Conservation (phyloP, 768 basidiomycete genomes). For the Boletus reticulatus region DNA sequence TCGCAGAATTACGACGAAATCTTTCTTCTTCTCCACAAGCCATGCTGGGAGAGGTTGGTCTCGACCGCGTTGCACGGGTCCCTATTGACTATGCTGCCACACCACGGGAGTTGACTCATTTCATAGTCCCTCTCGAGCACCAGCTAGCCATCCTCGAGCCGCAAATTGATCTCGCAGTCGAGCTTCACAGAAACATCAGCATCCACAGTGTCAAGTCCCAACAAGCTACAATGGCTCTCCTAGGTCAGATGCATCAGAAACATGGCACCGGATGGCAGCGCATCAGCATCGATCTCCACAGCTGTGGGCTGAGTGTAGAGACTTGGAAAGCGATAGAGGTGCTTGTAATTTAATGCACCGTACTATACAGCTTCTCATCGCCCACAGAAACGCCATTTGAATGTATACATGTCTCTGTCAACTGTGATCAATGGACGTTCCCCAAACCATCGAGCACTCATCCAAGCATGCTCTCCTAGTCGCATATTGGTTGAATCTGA, state of each 20-base stretch:
- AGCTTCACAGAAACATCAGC: constrained; percentile 74
- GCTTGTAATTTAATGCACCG: constrained; percentile 8
- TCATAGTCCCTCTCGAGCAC: constrained; percentile 76
- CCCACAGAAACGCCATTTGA: constrained; percentile 61
- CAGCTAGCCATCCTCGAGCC: constrained; percentile 79
- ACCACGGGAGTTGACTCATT: constrained; percentile 64
- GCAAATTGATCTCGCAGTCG: constrained; percentile 83
- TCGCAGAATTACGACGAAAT: constrained; percentile 57
- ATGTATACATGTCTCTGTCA: constrained; percentile 86
- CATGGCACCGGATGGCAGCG: constrained; percentile 55
- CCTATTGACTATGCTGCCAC: constrained; percentile 53
- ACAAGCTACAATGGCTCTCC: constrained; percentile 61
- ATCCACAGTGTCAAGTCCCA: constrained; percentile 85
- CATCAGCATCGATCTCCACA: constrained; percentile 88
- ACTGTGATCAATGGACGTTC: constrained; percentile 81
- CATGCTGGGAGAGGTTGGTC: constrained; percentile 91
- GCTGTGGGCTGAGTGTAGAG: constrained; percentile 80
- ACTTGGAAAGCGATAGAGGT: constrained; percentile 77
- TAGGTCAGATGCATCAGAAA: constrained; percentile 56
- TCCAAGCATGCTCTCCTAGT: constrained; percentile 56
- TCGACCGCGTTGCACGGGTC: constrained; percentile 80
- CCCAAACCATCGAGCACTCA: constrained; percentile 57
- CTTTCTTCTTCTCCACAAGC: constrained; percentile 62
- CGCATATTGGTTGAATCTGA: constrained; percentile 89
- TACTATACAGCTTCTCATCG: constrained; percentile 8